A percentile compares a stretch with the other conserved stretches of the same genome.
phyloP scores from a whole-genome alignment of 352 stramenopile species.

The Saprolegnia parasitica region DNA sequence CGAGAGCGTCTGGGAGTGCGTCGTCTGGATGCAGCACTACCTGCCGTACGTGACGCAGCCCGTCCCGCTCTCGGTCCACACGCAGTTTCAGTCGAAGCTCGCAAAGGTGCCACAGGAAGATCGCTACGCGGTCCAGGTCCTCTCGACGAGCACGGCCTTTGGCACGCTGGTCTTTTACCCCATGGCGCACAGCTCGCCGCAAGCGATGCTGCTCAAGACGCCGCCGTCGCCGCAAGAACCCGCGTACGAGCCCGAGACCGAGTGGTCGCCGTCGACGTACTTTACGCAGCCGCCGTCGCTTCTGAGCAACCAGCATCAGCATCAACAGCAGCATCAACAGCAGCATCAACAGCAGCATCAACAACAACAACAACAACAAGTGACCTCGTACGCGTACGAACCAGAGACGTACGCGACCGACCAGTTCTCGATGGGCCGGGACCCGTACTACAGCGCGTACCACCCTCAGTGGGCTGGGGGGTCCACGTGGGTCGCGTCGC shows the following conservation, averaged over 20 bases:
- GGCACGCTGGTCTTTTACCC: not conserved
- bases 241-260: constrained; percentile 12
- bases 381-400: too few relatives aligned
- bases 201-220: not conserved
- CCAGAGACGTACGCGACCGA: too few relatives aligned
- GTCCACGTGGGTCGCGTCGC: too few relatives aligned
- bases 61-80: constrained; percentile 1
- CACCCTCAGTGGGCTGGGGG: too few relatives aligned
- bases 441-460: too few relatives aligned
- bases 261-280: constrained; percentile 12
- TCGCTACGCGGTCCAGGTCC: constrained; percentile 14
- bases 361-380: too few relatives aligned
- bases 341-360: too few relatives aligned
- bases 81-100: constrained; percentile 17
- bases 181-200: not conserved
- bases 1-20: constrained; percentile 20
- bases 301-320: not conserved
- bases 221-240: not conserved
- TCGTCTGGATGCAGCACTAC: constrained; percentile 24
- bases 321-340: not conserved
- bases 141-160: constrained; percentile 13
- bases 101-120: constrained; percentile 11
- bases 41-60: constrained; percentile 2
- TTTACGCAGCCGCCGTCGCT: not conserved
- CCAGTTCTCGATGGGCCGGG: too few relatives aligned